phyloP scores from a whole-genome alignment of 1,284 basidiomycete genomes.

The Wallemia ichthyophaga region DNA sequence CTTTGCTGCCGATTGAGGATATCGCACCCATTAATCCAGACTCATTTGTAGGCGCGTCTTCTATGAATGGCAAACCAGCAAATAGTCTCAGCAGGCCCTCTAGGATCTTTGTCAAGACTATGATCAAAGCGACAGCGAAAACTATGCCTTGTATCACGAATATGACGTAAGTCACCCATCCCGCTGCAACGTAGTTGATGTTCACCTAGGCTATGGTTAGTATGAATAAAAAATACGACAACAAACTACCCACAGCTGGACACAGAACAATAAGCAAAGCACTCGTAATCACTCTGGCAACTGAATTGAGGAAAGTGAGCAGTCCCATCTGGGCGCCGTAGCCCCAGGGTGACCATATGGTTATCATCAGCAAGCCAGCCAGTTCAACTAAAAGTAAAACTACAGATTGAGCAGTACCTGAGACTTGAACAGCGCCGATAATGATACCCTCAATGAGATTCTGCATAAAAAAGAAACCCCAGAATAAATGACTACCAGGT shows the following conservation, averaged over 20 bases:
- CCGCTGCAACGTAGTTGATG: slow-evolving; percentile 38
- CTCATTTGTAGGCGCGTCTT: slow-evolving; percentile 43
- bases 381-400: slow-evolving; percentile 65
- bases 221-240: not conserved
- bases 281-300: slow-evolving; percentile 59
- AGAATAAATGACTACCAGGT: slow-evolving; percentile 68
- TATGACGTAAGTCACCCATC: slow-evolving; percentile 81
- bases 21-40: slow-evolving; percentile 52
- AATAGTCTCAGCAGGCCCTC: slow-evolving; percentile 55
- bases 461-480: slow-evolving; percentile 42
- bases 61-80: slow-evolving; percentile 53
- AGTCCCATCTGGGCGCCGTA: slow-evolving; percentile 85
- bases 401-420: slow-evolving; percentile 68
- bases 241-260: slow-evolving; percentile 33
- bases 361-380: slow-evolving; percentile 46
- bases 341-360: slow-evolving; percentile 84
- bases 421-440: slow-evolving; percentile 62
- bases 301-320: slow-evolving; percentile 66
- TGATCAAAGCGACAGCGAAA: slow-evolving; percentile 44
- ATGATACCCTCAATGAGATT: slow-evolving; percentile 51
- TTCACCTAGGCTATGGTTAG: slow-evolving; percentile 32
- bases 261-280: slow-evolving; percentile 67
- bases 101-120: slow-evolving; percentile 53
- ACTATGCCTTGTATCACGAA: slow-evolving; percentile 59
- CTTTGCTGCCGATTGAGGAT: slow-evolving; percentile 13